Conservation (phyloP, 805 yeast genomes). For the Candida coquimbonensis region DNA sequence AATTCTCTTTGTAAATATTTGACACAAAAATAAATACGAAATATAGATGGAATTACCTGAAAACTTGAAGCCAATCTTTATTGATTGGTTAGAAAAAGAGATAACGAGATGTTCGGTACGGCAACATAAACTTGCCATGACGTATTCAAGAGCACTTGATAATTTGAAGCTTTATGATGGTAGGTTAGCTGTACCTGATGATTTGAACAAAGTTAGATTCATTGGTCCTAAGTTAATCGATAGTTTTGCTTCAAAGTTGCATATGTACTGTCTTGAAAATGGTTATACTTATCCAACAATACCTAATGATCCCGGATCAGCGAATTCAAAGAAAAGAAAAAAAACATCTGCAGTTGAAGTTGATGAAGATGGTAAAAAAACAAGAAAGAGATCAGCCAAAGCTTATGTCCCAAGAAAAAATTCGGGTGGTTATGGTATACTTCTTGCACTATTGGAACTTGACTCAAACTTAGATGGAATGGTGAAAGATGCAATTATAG, state of each 20-base stretch:
- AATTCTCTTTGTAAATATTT: not conserved
- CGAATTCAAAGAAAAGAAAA: conserved; percentile 6
- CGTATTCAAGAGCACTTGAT: conserved; percentile 51
- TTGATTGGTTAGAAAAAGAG: conserved; percentile 53
- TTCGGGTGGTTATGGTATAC: conserved; percentile 81
- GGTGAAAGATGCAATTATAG: conserved; percentile 51
- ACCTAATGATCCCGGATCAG: not conserved
- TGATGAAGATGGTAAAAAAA: conserved; percentile 4
- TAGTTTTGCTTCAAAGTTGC: conserved; percentile 39
- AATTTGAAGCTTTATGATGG: conserved; percentile 39
- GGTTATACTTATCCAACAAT: conserved; percentile 39
- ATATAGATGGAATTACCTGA: conserved; percentile 27
- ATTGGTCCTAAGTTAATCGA: conserved; percentile 68
- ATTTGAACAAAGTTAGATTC: conserved; percentile 51
- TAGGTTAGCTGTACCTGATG: conserved; percentile 46
- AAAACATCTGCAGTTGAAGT: conserved; percentile 1
- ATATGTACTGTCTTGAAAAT: conserved; percentile 48
- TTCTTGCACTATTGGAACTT: conserved; percentile 46
- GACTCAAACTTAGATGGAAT: conserved; percentile 51
- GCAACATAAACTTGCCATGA: conserved; percentile 45
- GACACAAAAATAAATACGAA: not conserved
- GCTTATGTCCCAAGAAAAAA: conserved; percentile 66
- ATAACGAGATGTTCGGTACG: conserved; percentile 36
- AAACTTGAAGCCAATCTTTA: conserved; percentile 46
- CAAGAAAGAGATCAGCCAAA: conserved; percentile 20